Base-by-base conservation (phyloP, 768 basidiomycete species). In the Hypholoma fasciculare region DNA sequence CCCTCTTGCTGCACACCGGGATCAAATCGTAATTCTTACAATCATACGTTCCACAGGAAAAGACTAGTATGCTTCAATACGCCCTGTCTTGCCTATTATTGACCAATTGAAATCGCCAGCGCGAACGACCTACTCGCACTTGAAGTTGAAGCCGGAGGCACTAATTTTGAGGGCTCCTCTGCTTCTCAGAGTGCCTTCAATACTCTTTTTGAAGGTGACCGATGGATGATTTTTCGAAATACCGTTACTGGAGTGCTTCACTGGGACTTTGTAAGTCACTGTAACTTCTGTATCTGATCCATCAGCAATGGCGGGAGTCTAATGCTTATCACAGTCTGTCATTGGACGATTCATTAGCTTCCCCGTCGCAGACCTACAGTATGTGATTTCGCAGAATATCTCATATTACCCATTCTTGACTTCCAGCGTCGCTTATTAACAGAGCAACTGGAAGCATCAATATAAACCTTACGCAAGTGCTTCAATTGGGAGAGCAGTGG, bases 151-250 rank as follows among this genome's bases (percentile, higher is more conserved):
- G 83, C 85, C 7, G 82, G 77, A 16, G 85, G 82, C 13, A 90
- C 88, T 1, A 72, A 74, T 34, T 89, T 82, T 64, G 74, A 76
- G 39, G 87, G 85, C 2, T 70, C 69, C 12, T 54, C 71, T 6
- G 68, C 66, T 12, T 74, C 80, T 12, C 72, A 77, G 61, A 56
- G 64, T 26, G 86, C 87, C 0, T 80, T 90, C 49, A 79, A 77
- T 8, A 81, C 77, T 12, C 71, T 87, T 4, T 76, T 89, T 57
- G 76, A 82, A 34, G 89, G 83, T 0, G 75, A 84, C 58, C 72
- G 75, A 46, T 91, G 89, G 89, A 88, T 89, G 87, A 84, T 89
- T 26, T 87, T 80, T 64, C 72, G 73, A 12, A 89, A 90, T 64
- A 69, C 75, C 9, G 49, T 78, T 26, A 87, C 88, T 1, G 71